Evolutionary conservation across 306 rosid genomes (phyloP).

Genomic region (Castanea mollissima): DNA sequence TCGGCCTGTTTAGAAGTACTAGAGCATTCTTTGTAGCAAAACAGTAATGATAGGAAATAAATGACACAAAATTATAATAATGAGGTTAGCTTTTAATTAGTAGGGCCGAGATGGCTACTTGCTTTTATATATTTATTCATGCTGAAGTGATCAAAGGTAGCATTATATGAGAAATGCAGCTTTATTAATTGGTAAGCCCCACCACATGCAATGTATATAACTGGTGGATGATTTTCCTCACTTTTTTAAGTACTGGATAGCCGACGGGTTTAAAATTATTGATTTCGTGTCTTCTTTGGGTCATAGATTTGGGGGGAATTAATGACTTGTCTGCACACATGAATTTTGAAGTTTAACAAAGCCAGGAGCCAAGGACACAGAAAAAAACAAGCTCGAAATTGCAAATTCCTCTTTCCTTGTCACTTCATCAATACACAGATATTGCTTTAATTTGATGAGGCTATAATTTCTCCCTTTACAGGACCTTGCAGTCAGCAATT

Average conservation of each 20-base stretch:
- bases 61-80: background rate
- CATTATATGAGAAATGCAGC: conserved; percentile 2
- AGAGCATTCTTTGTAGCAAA: background rate
- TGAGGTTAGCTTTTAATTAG: background rate
- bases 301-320: too few relatives aligned
- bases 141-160: background rate
- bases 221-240: background rate
- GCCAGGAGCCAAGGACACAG: background rate
- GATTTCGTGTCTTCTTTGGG: background rate
- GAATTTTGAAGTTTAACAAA: too few relatives aligned
- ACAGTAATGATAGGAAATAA: background rate
- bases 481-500: conserved; percentile 11
- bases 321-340: too few relatives aligned
- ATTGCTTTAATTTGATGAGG: background rate
- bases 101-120: background rate
- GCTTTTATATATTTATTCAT: background rate
- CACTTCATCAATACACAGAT: background rate
- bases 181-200: background rate
- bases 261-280: background rate
- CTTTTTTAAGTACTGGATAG: background rate
- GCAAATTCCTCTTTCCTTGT: background rate
- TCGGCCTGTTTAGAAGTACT: too few relatives aligned
- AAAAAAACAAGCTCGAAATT: background rate
- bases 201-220: background rate
- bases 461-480: background rate